Conservation (phyloP, 1,139 yeast genomes). For the Candida glucosophila region DNA sequence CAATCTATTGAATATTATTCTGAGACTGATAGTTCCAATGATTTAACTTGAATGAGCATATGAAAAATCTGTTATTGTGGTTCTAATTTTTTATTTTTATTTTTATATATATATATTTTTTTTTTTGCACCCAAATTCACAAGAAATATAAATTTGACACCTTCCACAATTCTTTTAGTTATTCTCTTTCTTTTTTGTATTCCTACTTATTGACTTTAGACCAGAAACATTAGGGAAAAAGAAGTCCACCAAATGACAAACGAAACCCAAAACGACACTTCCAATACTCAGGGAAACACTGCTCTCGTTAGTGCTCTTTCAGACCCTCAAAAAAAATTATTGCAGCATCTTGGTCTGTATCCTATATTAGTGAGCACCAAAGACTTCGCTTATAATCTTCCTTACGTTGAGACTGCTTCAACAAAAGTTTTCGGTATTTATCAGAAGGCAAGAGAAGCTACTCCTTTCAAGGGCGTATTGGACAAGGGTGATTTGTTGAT, state of each 20-base stretch:
- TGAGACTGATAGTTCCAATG: too few species aligned
- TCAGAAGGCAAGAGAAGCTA: slow-evolving; percentile 12
- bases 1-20: too few species aligned
- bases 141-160: slow-evolving; percentile 1
- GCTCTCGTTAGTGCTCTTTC: slow-evolving; percentile 1
- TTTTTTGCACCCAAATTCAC: too few species aligned
- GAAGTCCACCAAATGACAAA: slow-evolving; percentile 6
- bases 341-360: slow-evolving; percentile 16
- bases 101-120: too few species aligned
- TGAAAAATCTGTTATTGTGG: too few species aligned
- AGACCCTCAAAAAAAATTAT: slow-evolving; percentile 7
- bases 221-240: too few species aligned
- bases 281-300: slow-evolving; percentile 1
- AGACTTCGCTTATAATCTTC: slow-evolving; percentile 11
- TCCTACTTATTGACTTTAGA: too few species aligned
- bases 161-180: slow-evolving; percentile 1
- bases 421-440: slow-evolving; percentile 10
- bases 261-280: slow-evolving; percentile 1
- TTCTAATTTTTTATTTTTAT: too few species aligned
- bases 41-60: too few species aligned
- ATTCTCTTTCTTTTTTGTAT: too few species aligned
- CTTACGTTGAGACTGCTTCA: slow-evolving; percentile 10
- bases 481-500: slow-evolving; percentile 21
- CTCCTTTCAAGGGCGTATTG: slow-evolving; percentile 18
- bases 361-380: slow-evolving; percentile 15